These are phyloP conservation scores for Endoconidiophora polonica DNA, from an alignment of 2,329 filamentous ascomycete genomes.

Conservation along the genomic window DNA sequence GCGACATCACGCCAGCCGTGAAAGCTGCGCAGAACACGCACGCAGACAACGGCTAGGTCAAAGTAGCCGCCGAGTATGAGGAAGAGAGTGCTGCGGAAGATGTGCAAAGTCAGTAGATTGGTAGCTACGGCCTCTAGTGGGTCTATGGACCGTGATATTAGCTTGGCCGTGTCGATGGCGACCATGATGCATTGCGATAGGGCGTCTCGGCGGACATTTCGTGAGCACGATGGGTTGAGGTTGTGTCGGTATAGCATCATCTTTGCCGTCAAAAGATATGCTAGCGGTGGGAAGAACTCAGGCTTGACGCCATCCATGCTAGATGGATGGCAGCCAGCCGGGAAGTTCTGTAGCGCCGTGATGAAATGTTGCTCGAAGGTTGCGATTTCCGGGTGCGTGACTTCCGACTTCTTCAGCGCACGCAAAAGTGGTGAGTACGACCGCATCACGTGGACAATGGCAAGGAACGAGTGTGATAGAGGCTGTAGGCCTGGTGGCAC, in stretches of 20 bases:
- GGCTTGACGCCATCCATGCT: slow-evolving; percentile 55
- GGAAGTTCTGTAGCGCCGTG: slow-evolving; percentile 58
- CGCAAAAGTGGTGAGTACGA: slow-evolving; percentile 59
- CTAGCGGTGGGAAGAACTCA: slow-evolving; percentile 54
- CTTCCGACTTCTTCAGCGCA: slow-evolving; percentile 48
- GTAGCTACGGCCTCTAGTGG: slow-evolving; percentile 51
- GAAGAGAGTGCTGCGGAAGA: slow-evolving; percentile 75
- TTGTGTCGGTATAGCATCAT: slow-evolving; percentile 81
- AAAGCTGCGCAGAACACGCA: slow-evolving; percentile 55
- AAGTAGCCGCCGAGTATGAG: slow-evolving; percentile 60
- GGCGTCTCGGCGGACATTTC: slow-evolving; percentile 50
- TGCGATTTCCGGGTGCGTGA: slow-evolving; percentile 52
- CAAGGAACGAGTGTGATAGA: slow-evolving; percentile 55
- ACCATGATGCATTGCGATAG: slow-evolving; percentile 61
- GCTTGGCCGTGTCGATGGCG: slow-evolving; percentile 60
- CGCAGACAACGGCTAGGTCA: slow-evolving; percentile 53
- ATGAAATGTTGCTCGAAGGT: slow-evolving; percentile 69
- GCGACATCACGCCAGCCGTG: slow-evolving; percentile 57
- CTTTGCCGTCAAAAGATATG: slow-evolving; percentile 68
- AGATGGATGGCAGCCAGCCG: slow-evolving; percentile 52
- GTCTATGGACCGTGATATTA: slow-evolving; percentile 50
- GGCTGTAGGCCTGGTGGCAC: slow-evolving; percentile 35
- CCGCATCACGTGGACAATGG: slow-evolving; percentile 66
- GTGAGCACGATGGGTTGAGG: slow-evolving; percentile 52
- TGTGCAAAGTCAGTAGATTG: slow-evolving; percentile 60